phyloP scores from a whole-genome alignment of 2,329 filamentous ascomycete species.

The Colletotrichum camelliae region DNA sequence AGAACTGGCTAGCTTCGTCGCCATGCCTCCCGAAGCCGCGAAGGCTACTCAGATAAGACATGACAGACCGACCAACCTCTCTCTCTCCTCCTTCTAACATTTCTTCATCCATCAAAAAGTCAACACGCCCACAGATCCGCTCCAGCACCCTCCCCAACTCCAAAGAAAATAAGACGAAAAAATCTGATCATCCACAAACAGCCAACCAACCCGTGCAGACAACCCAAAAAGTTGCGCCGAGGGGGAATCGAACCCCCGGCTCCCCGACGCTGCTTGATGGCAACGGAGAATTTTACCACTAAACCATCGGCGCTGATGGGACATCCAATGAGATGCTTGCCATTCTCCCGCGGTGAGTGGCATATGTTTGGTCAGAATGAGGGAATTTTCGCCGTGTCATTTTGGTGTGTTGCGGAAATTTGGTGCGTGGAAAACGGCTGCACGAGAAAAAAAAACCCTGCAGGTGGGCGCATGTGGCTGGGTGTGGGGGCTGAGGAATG shows the following conservation, averaged over 20 bases:
- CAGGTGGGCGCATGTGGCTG: background rate
- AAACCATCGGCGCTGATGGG: background rate
- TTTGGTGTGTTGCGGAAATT: background rate
- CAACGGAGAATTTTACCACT: slow-evolving; percentile 9
- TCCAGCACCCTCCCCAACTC: no score
- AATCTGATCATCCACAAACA: no score
- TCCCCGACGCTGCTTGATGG: slow-evolving; percentile 1
- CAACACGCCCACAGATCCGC: no score
- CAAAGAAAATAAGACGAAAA: no score
- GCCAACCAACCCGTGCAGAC: background rate
- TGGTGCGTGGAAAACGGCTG: rapidly evolving
- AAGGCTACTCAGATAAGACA: no score
- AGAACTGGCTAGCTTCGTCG: no score
- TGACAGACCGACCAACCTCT: no score
- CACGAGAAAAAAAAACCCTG: background rate
- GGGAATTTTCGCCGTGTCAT: background rate
- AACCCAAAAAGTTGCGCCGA: background rate
- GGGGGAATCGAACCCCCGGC: background rate
- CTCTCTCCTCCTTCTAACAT: no score
- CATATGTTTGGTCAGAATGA: background rate
- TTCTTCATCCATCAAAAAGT: no score
- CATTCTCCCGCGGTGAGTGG: rapidly evolving
- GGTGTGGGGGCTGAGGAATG: background rate
- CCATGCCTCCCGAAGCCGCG: no score
- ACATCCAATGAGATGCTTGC: background rate